Percentiles rank a stretch among this genome's conserved stretches.
Conservation (phyloP, 139 green algal genomes). For the Chlorella sp. region DNA sequence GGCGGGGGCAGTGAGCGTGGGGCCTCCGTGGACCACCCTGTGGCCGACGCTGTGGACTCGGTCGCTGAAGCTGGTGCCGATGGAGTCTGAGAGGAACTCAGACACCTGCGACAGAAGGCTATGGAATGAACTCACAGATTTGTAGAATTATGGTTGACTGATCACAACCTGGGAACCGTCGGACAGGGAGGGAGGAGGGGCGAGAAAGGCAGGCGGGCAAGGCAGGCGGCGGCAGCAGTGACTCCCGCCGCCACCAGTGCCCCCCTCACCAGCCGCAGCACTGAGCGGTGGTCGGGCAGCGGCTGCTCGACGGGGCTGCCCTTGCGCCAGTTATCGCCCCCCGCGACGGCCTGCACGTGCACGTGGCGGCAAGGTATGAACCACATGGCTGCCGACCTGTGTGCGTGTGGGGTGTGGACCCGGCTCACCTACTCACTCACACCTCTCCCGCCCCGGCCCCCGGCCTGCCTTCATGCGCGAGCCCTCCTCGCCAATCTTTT, state of each 20-base stretch:
- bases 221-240: neutral
- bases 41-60: slow-evolving; percentile 59
- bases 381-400: too few relatives aligned
- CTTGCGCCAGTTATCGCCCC: neutral
- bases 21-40: slow-evolving; percentile 84
- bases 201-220: neutral
- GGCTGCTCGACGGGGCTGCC: slow-evolving; percentile 4
- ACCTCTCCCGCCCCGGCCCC: too few relatives aligned
- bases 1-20: slow-evolving; percentile 55
- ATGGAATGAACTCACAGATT: neutral
- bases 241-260: neutral
- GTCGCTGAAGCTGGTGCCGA: neutral
- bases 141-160: too few relatives aligned
- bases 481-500: slow-evolving; percentile 69
- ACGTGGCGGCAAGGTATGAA: neutral
- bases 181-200: neutral
- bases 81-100: neutral
- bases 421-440: too few relatives aligned
- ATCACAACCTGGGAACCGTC: too few relatives aligned
- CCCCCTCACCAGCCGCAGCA: slow-evolving; percentile 45
- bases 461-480: slow-evolving; percentile 27
- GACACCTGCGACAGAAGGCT: neutral
- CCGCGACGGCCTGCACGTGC: neutral
- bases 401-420: too few relatives aligned
- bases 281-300: slow-evolving; percentile 55